Conservation (phyloP, 1,139 yeast species). For the Geotrichum carabidarum region DNA sequence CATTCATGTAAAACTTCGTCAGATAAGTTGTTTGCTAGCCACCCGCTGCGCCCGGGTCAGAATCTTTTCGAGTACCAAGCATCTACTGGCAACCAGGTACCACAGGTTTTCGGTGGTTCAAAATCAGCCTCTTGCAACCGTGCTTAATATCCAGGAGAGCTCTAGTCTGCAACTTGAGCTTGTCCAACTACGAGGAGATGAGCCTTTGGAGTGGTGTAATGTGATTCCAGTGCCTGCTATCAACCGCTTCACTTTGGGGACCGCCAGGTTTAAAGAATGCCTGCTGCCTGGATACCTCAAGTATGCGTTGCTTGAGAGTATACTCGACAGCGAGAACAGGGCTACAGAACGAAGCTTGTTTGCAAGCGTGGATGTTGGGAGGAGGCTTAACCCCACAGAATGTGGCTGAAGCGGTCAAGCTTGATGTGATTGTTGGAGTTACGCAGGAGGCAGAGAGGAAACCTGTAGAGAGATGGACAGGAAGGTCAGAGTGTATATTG, state of each 20-base stretch:
- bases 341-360: slow-evolving; percentile 64
- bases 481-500: slow-evolving; percentile 57
- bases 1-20: too few relatives aligned
- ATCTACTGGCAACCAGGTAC: slow-evolving; percentile 38
- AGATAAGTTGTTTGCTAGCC: too few relatives aligned
- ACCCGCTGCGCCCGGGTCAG: too few relatives aligned
- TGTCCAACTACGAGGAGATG: slow-evolving; percentile 87
- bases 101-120: slow-evolving; percentile 83
- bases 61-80: not conserved
- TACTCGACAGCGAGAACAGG: slow-evolving; percentile 87
- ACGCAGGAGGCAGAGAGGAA: slow-evolving; percentile 94
- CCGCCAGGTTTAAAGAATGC: slow-evolving; percentile 39
- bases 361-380: slow-evolving; percentile 52
- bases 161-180: slow-evolving; percentile 72
- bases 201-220: slow-evolving; percentile 54
- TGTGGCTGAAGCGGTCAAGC: slow-evolving; percentile 49
- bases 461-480: slow-evolving; percentile 66
- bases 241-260: slow-evolving; percentile 65
- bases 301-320: slow-evolving; percentile 73
- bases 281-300: slow-evolving; percentile 43
- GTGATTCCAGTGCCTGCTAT: slow-evolving; percentile 58
- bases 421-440: slow-evolving; percentile 61
- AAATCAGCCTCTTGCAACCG: slow-evolving; percentile 67
- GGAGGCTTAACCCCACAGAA: slow-evolving; percentile 84
- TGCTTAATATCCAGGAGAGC: slow-evolving; percentile 45